Conservation (phyloP, 345 rosid species). For the Salix koriyanagi region DNA sequence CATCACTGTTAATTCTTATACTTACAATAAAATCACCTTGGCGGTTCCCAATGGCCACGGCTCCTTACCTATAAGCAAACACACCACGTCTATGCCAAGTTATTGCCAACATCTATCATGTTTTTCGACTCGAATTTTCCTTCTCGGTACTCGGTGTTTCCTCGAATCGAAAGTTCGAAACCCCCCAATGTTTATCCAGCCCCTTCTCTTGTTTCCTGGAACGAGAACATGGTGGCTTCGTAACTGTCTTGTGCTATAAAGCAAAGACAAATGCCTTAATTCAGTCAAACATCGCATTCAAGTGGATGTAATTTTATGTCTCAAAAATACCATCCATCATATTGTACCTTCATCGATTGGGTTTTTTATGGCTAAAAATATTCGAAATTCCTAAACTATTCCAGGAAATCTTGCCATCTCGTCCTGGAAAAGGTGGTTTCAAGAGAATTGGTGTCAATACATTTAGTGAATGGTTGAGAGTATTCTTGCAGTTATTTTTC, state of each 20-base stretch:
- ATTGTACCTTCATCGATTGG: not conserved
- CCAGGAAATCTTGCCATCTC: not conserved
- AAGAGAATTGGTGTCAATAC: too few relatives aligned
- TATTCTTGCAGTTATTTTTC: too few relatives aligned
- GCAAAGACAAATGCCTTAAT: not conserved
- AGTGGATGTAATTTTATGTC: not conserved
- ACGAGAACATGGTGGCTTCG: not conserved
- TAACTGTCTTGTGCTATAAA: not conserved
- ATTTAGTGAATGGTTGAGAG: too few relatives aligned
- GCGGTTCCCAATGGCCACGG: not conserved
- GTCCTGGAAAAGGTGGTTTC: too few relatives aligned
- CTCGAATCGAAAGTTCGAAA: not conserved
- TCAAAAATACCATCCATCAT: too few relatives aligned
- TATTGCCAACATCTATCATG: slow-evolving; percentile 15
- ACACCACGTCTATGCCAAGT: not conserved
- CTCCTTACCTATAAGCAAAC: not conserved
- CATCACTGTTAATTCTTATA: too few relatives aligned
- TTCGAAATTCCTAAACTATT: not conserved
- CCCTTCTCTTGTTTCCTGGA: slow-evolving; percentile 1
- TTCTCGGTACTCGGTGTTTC: not conserved
- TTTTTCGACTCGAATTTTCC: slow-evolving; percentile 3
- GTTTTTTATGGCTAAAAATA: too few relatives aligned
- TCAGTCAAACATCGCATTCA: not conserved
- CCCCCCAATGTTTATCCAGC: not conserved
- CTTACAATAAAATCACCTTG: too few relatives aligned